Percentiles rank a stretch among this genome's conserved stretches.
Evolutionary conservation across 2,329 filamentous ascomycete species (phyloP).

Genomic region (Beauveria australis): DNA sequence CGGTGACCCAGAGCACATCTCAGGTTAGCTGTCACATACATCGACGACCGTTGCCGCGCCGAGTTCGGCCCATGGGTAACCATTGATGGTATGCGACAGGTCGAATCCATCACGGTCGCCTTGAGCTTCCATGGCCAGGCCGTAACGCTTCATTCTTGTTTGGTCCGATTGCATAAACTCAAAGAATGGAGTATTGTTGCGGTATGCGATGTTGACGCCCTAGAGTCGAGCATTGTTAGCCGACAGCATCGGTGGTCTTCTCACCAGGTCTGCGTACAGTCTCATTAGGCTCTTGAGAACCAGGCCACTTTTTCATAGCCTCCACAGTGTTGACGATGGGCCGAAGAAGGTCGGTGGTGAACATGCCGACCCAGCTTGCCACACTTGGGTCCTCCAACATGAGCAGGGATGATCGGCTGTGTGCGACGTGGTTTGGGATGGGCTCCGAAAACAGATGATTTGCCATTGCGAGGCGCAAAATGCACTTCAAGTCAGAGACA

Average conservation of each 20-base stretch:
- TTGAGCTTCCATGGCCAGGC: slow-evolving; percentile 25
- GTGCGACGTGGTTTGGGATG: slow-evolving; percentile 27
- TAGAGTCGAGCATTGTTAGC: background rate
- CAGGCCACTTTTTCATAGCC: slow-evolving; percentile 28
- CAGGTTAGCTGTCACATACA: slow-evolving; percentile 12
- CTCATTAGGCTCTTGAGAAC: slow-evolving; percentile 26
- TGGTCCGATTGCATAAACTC: slow-evolving; percentile 21
- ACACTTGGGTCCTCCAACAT: slow-evolving; percentile 21
- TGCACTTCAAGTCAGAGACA: slow-evolving; percentile 22
- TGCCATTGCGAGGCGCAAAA: slow-evolving; percentile 31
- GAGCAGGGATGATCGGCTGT: slow-evolving; percentile 27
- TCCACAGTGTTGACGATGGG: slow-evolving; percentile 23
- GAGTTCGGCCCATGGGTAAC: slow-evolving; percentile 19
- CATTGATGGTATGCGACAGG: slow-evolving; percentile 15
- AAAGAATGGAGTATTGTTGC: slow-evolving; percentile 19
- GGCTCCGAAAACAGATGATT: slow-evolving; percentile 34
- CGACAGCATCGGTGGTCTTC: background rate
- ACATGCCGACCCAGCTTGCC: slow-evolving; percentile 24
- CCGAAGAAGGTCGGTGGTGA: slow-evolving; percentile 23
- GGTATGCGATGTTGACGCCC: slow-evolving; percentile 22
- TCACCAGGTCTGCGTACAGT: slow-evolving; percentile 15
- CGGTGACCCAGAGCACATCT: background rate
- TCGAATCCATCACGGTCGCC: slow-evolving; percentile 17
- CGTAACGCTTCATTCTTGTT: slow-evolving; percentile 20
- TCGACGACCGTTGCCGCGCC: slow-evolving; percentile 20